Evolutionary conservation across 2,329 filamentous ascomycete genomes (phyloP).

Genomic region (Thielaviopsis ethacetica): DNA sequence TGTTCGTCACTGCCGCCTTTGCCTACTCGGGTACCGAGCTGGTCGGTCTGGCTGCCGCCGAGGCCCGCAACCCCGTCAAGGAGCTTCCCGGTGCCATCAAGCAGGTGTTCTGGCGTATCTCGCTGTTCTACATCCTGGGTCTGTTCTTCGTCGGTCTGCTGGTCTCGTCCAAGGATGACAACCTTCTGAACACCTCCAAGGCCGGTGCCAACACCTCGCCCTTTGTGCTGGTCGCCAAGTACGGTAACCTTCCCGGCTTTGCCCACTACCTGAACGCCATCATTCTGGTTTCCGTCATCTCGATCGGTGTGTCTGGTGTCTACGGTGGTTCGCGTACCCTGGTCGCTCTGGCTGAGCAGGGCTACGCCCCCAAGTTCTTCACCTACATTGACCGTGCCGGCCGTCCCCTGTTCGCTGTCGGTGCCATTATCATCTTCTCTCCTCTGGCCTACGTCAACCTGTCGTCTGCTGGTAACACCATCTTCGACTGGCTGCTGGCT

Average conservation of each 20-base stretch:
- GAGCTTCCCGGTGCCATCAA: constrained; percentile 65
- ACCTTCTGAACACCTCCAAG: constrained; percentile 24
- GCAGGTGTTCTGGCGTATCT: constrained; percentile 45
- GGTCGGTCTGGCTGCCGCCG: constrained; percentile 53
- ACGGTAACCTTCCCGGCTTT: constrained; percentile 30
- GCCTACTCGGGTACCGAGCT: constrained; percentile 52
- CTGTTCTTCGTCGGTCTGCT: constrained; percentile 33
- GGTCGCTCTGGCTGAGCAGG: constrained; percentile 37
- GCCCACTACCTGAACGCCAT: constrained; percentile 37
- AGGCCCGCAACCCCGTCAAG: constrained; percentile 49
- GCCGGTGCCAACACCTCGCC: constrained; percentile 25
- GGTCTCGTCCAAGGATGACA: constrained; percentile 25
- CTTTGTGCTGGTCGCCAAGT: constrained; percentile 32
- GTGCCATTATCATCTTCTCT: constrained; percentile 28
- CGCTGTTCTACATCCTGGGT: constrained; percentile 33
- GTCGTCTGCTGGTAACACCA: constrained; percentile 27
- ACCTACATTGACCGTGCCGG: constrained; percentile 37
- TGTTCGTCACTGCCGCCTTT: constrained; percentile 56
- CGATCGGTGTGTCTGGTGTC: constrained; percentile 36
- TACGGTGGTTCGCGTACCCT: constrained; percentile 40
- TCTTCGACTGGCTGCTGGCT: constrained; percentile 49
- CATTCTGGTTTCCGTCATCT: constrained; percentile 36
- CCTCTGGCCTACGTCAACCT: constrained; percentile 31
- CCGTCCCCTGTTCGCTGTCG: constrained; percentile 31
- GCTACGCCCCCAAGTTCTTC: constrained; percentile 37